Evolutionary conservation across 2,329 filamentous ascomycete genomes (phyloP).

Genomic region (Colletotrichum somersetense): DNA sequence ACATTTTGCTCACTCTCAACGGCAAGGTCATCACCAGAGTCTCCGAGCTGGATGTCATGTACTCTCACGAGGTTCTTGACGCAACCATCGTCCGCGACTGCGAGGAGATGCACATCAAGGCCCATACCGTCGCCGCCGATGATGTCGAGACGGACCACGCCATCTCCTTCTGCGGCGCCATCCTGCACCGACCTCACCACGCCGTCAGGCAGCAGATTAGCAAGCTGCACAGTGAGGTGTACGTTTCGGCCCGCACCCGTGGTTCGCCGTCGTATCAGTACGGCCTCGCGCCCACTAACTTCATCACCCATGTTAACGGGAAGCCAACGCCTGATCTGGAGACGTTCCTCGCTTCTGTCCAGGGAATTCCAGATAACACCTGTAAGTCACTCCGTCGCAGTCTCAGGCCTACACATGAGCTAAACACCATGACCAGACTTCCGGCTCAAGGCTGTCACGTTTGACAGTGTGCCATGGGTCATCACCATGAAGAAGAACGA

Average conservation of each 20-base stretch:
- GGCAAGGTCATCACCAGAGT: slow-evolving; percentile 93
- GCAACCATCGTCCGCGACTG: slow-evolving; percentile 90
- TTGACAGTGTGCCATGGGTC: slow-evolving; percentile 99
- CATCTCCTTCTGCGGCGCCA: slow-evolving; percentile 94
- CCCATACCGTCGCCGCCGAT: slow-evolving; percentile 88
- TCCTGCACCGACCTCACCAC: slow-evolving; percentile 93
- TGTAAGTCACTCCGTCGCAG: slow-evolving; percentile 64
- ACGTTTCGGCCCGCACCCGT: slow-evolving; percentile 87
- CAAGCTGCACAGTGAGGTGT: slow-evolving; percentile 95
- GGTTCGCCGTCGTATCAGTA: slow-evolving; percentile 91
- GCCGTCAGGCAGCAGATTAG: slow-evolving; percentile 97
- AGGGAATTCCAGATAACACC: slow-evolving; percentile 93
- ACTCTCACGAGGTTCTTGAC: slow-evolving; percentile 84
- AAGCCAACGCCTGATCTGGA: slow-evolving; percentile 85
- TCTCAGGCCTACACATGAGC: neutral
- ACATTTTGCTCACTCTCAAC: slow-evolving; percentile 92
- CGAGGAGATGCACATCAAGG: slow-evolving; percentile 79
- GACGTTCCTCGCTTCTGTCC: slow-evolving; percentile 83
- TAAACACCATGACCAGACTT: slow-evolving; percentile 72
- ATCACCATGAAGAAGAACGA: slow-evolving; percentile 99
- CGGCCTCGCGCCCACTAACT: slow-evolving; percentile 94
- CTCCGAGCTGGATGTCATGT: slow-evolving; percentile 96
- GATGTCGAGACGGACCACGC: slow-evolving; percentile 94
- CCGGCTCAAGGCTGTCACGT: slow-evolving; percentile 95
- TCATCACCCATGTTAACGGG: slow-evolving; percentile 96